Evolutionary conservation across 441 rosid genomes (phyloP).

Genomic region (Caryocar brasiliense): DNA sequence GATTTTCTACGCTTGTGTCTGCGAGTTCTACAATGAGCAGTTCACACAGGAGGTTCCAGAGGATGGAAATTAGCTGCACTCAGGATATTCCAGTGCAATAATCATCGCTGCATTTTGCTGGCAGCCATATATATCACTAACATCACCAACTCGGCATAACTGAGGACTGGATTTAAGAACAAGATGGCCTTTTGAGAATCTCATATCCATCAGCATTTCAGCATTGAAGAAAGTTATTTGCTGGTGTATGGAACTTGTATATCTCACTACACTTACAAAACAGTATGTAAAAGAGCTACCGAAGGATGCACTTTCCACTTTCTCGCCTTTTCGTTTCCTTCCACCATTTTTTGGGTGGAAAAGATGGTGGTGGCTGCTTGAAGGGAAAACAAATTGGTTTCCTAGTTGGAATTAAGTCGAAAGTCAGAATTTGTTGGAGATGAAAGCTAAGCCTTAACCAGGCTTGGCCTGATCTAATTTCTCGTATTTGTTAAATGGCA

Average conservation of each 20-base stretch:
- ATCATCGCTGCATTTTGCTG: no score
- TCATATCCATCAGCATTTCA: conserved; percentile 1
- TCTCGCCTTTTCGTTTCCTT: neutral
- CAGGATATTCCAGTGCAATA: neutral
- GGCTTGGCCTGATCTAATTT: neutral
- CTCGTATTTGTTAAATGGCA: no score
- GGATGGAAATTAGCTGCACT: neutral
- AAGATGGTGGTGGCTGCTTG: conserved; percentile 1
- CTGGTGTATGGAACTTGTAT: conserved; percentile 26
- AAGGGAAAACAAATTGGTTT: neutral
- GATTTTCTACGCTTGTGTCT: neutral
- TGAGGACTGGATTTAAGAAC: neutral
- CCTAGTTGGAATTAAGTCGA: conserved; percentile 7
- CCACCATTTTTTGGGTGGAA: conserved; percentile 9
- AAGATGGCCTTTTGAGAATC: neutral
- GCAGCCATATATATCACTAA: neutral
- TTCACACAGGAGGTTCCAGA: neutral
- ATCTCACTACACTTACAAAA: conserved; percentile 14
- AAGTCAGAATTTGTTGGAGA: conserved; percentile 9
- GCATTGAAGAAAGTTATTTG: neutral
- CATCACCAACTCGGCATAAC: neutral
- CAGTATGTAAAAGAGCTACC: conserved; percentile 7
- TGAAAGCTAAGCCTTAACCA: conserved; percentile 2
- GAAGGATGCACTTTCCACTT: neutral
- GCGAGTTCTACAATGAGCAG: neutral